phyloP scores from a whole-genome alignment of 179 eudicot species.

The Silene coronaria region DNA sequence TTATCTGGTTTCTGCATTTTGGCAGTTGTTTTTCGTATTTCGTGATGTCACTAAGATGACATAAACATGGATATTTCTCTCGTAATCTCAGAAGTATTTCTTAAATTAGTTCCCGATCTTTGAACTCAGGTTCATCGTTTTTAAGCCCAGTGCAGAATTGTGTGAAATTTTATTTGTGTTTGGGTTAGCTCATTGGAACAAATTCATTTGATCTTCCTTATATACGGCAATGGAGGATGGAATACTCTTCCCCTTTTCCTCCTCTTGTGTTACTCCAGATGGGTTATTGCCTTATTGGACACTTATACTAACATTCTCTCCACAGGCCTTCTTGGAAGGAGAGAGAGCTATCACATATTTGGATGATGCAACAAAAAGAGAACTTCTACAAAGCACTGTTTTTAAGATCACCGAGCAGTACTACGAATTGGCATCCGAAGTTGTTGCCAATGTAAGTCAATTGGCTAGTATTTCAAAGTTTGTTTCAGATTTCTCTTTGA shows the following conservation, averaged over 20 bases:
- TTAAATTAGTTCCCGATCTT: background rate
- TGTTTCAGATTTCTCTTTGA: constrained; percentile 11
- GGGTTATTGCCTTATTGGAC: background rate
- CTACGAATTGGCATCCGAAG: constrained; percentile 58
- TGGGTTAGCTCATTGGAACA: background rate
- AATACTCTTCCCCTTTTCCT: background rate
- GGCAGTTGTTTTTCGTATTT: background rate
- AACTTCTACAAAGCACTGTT: constrained; percentile 59
- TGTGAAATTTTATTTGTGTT: constrained; percentile 4
- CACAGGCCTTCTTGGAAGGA: constrained; percentile 77
- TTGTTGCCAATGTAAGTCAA: constrained; percentile 43
- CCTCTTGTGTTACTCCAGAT: background rate
- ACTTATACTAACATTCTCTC: background rate
- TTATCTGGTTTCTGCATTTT: background rate
- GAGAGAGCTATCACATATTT: constrained; percentile 56
- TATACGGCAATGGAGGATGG: background rate
- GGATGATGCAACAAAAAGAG: constrained; percentile 44
- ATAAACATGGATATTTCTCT: background rate
- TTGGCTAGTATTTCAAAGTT: background rate
- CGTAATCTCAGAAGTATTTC: background rate
- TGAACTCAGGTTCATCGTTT: background rate
- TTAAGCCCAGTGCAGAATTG: background rate
- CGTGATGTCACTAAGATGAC: background rate
- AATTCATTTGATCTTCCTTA: background rate
- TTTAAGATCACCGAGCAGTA: constrained; percentile 67